Conservation (phyloP, 2,329 filamentous ascomycete genomes). For the Sarocladiaceae sp. region DNA sequence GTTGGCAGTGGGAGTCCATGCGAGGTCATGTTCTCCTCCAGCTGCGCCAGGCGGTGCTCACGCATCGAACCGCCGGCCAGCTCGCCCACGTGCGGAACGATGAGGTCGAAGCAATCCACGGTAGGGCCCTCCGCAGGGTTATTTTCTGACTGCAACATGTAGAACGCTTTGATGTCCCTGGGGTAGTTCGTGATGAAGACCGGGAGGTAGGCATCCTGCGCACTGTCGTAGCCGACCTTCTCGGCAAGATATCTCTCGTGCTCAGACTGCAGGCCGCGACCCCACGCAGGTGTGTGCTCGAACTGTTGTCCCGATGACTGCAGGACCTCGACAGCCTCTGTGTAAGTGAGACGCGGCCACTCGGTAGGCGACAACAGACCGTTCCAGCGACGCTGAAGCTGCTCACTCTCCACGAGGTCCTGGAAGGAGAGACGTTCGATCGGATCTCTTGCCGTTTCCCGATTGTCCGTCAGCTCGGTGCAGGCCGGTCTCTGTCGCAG, state of each 20-base stretch:
- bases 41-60: slow-evolving; percentile 68
- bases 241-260: slow-evolving; percentile 87
- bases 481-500: slow-evolving; percentile 38
- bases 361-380: slow-evolving; percentile 47
- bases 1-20: slow-evolving; percentile 51
- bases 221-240: slow-evolving; percentile 47
- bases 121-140: slow-evolving; percentile 41
- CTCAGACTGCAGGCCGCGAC: slow-evolving; percentile 75
- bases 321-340: slow-evolving; percentile 68
- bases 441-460: slow-evolving; percentile 27
- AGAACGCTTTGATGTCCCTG: slow-evolving; percentile 86
- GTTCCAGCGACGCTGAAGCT: slow-evolving; percentile 67
- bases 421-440: slow-evolving; percentile 39
- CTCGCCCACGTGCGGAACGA: slow-evolving; percentile 82
- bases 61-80: slow-evolving; percentile 86
- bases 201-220: slow-evolving; percentile 52
- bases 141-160: slow-evolving; percentile 40
- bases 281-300: slow-evolving; percentile 65
- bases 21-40: slow-evolving; percentile 66
- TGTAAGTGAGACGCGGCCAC: slow-evolving; percentile 85
- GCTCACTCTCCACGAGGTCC: slow-evolving; percentile 34
- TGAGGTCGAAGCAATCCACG: slow-evolving; percentile 85
- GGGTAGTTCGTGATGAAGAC: slow-evolving; percentile 95
- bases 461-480: slow-evolving; percentile 33
- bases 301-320: slow-evolving; percentile 60